Evolutionary conservation across 2,329 filamentous ascomycete species (phyloP).

Genomic region (Alternaria novae-zelandiae): DNA sequence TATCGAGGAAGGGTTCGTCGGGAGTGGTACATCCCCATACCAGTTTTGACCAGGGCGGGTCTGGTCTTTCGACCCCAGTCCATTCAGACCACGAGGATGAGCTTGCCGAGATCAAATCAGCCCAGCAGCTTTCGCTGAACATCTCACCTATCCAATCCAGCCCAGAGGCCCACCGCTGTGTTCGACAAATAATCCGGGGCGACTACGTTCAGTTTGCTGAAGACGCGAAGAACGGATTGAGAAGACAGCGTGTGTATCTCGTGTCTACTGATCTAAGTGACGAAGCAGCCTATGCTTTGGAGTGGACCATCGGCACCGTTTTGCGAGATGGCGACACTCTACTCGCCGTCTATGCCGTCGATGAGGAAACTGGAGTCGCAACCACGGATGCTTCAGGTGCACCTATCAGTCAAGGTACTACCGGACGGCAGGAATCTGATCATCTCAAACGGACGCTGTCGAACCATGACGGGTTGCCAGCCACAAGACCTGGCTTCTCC

Average conservation of each 20-base stretch:
- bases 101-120: conserved; percentile 81
- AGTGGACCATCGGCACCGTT: conserved; percentile 97
- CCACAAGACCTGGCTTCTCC: conserved; percentile 33
- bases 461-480: conserved; percentile 47
- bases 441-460: conserved; percentile 71
- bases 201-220: conserved; percentile 79
- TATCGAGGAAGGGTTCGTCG: conserved; percentile 56
- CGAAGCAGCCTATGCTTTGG: conserved; percentile 91
- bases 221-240: conserved; percentile 78
- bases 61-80: conserved; percentile 66
- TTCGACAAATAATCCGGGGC: conserved; percentile 88
- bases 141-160: conserved; percentile 81
- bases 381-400: conserved; percentile 59
- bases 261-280: conserved; percentile 96
- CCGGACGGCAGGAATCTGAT: conserved; percentile 74
- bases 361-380: conserved; percentile 72
- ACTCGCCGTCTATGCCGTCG: conserved; percentile 89
- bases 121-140: conserved; percentile 81
- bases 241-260: conserved; percentile 84
- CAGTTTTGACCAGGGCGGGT: conserved; percentile 76
- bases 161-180: conserved; percentile 77
- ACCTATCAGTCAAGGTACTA: conserved; percentile 74
- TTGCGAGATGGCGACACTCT: conserved; percentile 93
- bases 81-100: conserved; percentile 89
- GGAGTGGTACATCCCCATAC: conserved; percentile 77